Conservation (phyloP, 768 basidiomycete genomes). For the Agaricus blazei region DNA sequence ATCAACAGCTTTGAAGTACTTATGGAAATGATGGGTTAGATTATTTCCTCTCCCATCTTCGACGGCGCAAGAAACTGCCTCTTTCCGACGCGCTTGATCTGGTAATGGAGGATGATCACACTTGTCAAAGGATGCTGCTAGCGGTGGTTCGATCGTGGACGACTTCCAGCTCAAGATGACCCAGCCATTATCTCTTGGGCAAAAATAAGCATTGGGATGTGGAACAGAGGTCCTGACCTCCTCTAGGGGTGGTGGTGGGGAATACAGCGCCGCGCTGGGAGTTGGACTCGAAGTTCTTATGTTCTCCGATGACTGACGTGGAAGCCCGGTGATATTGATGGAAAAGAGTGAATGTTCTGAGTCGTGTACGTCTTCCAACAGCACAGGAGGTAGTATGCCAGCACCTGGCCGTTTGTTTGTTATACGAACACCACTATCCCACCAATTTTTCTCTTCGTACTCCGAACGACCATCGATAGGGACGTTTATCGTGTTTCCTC, state of each 20-base stretch:
- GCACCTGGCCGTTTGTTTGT: slow-evolving; percentile 54
- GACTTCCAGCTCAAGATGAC: slow-evolving; percentile 68
- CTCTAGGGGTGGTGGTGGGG: slow-evolving; percentile 38
- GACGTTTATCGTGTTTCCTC: slow-evolving; percentile 25
- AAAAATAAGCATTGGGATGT: slow-evolving; percentile 81
- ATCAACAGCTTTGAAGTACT: slow-evolving; percentile 66
- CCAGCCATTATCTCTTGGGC: slow-evolving; percentile 80
- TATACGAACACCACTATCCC: slow-evolving; percentile 48
- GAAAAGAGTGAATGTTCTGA: slow-evolving; percentile 68
- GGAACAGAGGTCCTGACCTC: slow-evolving; percentile 69
- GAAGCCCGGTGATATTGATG: slow-evolving; percentile 34
- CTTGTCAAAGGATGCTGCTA: slow-evolving; percentile 48
- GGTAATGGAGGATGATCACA: slow-evolving; percentile 44
- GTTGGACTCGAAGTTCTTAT: slow-evolving; percentile 13
- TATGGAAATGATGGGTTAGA: slow-evolving; percentile 79
- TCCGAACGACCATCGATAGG: slow-evolving; percentile 56
- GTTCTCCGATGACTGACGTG: slow-evolving; percentile 13
- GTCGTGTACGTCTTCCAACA: slow-evolving; percentile 66
- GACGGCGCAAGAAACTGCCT: slow-evolving; percentile 46
- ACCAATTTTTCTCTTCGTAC: slow-evolving; percentile 66
- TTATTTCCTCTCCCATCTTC: slow-evolving; percentile 44
- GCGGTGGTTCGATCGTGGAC: slow-evolving; percentile 54
- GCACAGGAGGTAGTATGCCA: slow-evolving; percentile 63
- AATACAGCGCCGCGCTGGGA: slow-evolving; percentile 13
- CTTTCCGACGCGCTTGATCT: slow-evolving; percentile 45